A percentile compares a stretch with the other conserved stretches of the same genome.
phyloP scores from a whole-genome alignment of 2,329 filamentous ascomycete species.

The Nemania serpens region DNA sequence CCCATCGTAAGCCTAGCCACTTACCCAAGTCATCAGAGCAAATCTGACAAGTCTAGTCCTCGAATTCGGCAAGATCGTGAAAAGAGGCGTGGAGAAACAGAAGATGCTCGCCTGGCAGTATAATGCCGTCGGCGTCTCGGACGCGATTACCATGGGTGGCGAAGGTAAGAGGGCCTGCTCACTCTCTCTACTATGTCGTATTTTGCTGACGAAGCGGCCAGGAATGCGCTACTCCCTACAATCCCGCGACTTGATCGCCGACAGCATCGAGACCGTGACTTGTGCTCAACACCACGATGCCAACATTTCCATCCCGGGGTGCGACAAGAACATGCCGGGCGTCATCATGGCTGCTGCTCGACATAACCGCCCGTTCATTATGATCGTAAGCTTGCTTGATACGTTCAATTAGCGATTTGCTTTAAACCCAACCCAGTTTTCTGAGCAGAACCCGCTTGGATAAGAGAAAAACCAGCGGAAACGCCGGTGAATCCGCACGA shows the following conservation, averaged over 20 bases:
- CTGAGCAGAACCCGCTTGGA: not conserved
- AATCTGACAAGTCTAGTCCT: constrained; percentile 61
- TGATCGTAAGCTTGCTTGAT: constrained; percentile 60
- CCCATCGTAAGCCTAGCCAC: constrained; percentile 36
- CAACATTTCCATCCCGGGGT: constrained; percentile 90
- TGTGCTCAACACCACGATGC: constrained; percentile 92
- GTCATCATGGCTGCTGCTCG: constrained; percentile 88
- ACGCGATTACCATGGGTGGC: constrained; percentile 94
- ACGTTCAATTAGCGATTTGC: not conserved
- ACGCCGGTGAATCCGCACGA: not conserved
- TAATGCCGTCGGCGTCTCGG: constrained; percentile 86
- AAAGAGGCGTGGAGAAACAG: constrained; percentile 77
- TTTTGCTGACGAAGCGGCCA: constrained; percentile 41
- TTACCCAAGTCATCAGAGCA: not conserved
- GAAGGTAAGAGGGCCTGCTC: constrained; percentile 61
- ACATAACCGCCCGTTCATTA: constrained; percentile 89
- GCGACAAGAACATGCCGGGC: constrained; percentile 98
- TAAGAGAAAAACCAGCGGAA: too few species aligned
- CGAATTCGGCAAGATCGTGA: constrained; percentile 86
- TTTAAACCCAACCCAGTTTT: not conserved
- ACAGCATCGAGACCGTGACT: constrained; percentile 91
- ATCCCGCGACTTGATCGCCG: constrained; percentile 88
- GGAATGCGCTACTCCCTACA: constrained; percentile 95
- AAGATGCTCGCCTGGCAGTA: constrained; percentile 95
- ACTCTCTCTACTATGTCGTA: not conserved